These are phyloP conservation scores for Ophiostoma fasciatum DNA, from an alignment of 2,329 filamentous ascomycete species.

Conservation along the genomic window DNA sequence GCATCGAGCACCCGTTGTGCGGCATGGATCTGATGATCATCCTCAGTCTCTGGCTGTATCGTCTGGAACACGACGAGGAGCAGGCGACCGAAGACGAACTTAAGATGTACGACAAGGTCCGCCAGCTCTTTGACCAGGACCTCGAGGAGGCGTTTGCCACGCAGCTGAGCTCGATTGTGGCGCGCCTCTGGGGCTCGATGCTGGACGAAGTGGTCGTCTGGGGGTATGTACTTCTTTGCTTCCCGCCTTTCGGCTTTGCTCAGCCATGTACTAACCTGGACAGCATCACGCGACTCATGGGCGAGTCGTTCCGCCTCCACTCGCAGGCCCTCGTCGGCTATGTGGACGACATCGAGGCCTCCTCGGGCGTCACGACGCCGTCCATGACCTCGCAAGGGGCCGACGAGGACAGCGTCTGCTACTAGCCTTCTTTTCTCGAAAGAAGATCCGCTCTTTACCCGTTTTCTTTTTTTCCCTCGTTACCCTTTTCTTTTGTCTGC, in stretches of 20 bases:
- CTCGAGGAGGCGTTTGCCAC: constrained; percentile 65
- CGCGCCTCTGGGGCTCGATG: constrained; percentile 93
- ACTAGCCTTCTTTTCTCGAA: constrained; percentile 31
- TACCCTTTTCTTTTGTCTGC: constrained; percentile 9
- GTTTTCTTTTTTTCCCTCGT: constrained; percentile 11
- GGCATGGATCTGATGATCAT: constrained; percentile 97
- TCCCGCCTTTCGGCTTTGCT: not conserved
- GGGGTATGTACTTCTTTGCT: constrained; percentile 56
- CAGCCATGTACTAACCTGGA: constrained; percentile 26
- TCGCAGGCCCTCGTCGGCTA: constrained; percentile 90
- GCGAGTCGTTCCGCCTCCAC: constrained; percentile 94
- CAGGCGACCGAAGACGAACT: constrained; percentile 70
- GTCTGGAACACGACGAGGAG: constrained; percentile 97
- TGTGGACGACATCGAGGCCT: constrained; percentile 65
- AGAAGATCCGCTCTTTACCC: constrained; percentile 19
- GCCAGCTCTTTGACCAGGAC: constrained; percentile 81
- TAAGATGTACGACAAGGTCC: constrained; percentile 84
- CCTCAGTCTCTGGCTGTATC: constrained; percentile 94
- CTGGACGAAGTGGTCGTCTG: constrained; percentile 97
- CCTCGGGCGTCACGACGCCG: constrained; percentile 53
- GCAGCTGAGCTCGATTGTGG: constrained; percentile 89
- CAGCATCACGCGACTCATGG: constrained; percentile 89
- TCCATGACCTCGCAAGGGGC: constrained; percentile 59
- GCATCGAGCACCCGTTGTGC: constrained; percentile 91
- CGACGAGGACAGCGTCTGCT: constrained; percentile 54